Conservation (phyloP, 192 early-diverging fungal genomes). For the Dissophora ornata region DNA sequence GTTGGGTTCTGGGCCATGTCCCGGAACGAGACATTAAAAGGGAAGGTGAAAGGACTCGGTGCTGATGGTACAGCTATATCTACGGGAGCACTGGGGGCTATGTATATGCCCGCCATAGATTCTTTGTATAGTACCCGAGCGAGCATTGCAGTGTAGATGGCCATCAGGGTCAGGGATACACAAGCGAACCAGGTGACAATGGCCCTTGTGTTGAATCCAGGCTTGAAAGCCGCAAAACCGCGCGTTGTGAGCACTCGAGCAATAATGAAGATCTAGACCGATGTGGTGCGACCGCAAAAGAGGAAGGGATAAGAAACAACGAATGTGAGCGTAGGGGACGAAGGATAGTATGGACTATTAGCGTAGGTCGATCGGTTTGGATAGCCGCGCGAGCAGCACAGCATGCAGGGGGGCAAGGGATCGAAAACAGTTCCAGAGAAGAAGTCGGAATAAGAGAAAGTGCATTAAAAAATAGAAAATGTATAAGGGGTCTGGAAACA, state of each 20-base stretch:
- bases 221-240: slow-evolving; percentile 43
- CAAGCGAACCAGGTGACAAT: slow-evolving; percentile 48
- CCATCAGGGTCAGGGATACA: slow-evolving; percentile 22
- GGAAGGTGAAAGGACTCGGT: background rate
- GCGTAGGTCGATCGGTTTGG: background rate
- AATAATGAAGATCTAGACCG: slow-evolving; percentile 37
- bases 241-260: slow-evolving; percentile 46
- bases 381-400: background rate
- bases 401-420: background rate
- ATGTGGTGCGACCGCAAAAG: background rate
- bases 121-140: slow-evolving; percentile 34
- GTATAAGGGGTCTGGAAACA: background rate
- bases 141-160: slow-evolving; percentile 34
- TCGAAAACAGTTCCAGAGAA: slow-evolving; percentile 3
- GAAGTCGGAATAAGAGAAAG: background rate
- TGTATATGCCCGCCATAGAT: slow-evolving; percentile 35
- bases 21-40: slow-evolving; percentile 7
- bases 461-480: background rate
- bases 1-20: slow-evolving; percentile 10
- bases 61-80: background rate
- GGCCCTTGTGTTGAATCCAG: slow-evolving; percentile 45
- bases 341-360: background rate
- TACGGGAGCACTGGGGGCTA: background rate
- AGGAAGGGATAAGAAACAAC: background rate
- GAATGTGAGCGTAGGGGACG: background rate